These are phyloP conservation scores for Funneliformis mosseae DNA, from an alignment of 192 early-diverging fungal genomes.

Conservation along the genomic window DNA sequence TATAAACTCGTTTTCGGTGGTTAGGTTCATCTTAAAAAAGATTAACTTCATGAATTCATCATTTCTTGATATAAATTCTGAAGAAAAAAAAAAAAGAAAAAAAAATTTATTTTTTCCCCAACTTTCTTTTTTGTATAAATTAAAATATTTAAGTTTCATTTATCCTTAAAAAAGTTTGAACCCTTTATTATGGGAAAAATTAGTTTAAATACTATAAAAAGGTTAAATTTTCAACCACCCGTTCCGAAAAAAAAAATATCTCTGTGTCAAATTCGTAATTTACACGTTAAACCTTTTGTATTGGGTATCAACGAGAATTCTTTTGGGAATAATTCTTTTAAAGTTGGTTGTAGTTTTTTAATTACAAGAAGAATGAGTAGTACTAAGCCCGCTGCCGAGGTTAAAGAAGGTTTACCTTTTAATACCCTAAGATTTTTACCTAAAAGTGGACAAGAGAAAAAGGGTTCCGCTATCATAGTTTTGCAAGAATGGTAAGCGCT, in stretches of 20 bases:
- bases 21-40: too few relatives aligned
- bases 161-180: neutral
- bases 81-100: too few relatives aligned
- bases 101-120: neutral
- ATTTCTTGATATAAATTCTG: too few relatives aligned
- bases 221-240: neutral
- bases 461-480: constrained; percentile 1
- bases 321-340: neutral
- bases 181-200: neutral
- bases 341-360: neutral
- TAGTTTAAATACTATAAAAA: neutral
- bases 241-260: neutral
- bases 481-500: neutral
- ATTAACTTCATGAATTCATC: too few relatives aligned
- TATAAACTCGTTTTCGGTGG: too few relatives aligned
- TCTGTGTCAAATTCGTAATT: neutral
- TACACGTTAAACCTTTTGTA: neutral
- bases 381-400: neutral
- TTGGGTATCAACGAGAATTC: too few relatives aligned
- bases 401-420: neutral
- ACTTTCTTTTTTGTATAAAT: neutral
- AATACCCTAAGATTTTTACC: constrained; percentile 1
- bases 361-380: neutral
- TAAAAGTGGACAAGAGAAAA: constrained; percentile 7
- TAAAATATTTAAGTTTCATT: neutral